A percentile compares a stretch with the other conserved stretches of the same genome.
Conservation (phyloP, 495 filamentous ascomycete genomes). For the Lophiostoma macrostomum region DNA sequence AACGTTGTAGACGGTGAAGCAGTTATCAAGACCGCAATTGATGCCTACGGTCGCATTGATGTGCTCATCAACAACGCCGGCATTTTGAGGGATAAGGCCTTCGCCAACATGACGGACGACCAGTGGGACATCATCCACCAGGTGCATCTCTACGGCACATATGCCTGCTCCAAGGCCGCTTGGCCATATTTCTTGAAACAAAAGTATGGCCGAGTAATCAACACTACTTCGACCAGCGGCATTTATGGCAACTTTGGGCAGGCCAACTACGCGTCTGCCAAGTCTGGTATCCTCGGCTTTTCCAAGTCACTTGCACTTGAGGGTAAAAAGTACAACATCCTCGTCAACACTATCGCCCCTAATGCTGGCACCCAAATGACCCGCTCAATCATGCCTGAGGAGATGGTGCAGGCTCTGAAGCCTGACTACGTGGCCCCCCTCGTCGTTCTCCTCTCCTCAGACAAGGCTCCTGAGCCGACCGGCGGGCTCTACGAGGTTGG, state of each 20-base stretch:
- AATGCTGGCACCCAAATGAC: constrained; percentile 98
- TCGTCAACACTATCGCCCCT: constrained; percentile 95
- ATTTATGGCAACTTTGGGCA: constrained; percentile 99
- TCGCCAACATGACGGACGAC: constrained; percentile 94
- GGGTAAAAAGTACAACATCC: constrained; percentile 97
- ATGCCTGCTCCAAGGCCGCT: constrained; percentile 94
- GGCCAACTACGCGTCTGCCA: constrained; percentile 95
- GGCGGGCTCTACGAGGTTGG: constrained; percentile 95
- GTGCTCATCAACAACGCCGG: constrained; percentile 97
- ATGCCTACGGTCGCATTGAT: constrained; percentile 90
- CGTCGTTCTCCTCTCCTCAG: constrained; percentile 82
- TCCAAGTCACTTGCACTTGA: constrained; percentile 89
- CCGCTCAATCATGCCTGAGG: constrained; percentile 89
- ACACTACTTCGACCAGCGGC: constrained; percentile 93
- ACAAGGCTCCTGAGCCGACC: constrained; percentile 81
- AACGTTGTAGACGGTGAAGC: constrained; percentile 91
- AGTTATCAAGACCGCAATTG: constrained; percentile 89
- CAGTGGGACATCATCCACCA: constrained; percentile 90
- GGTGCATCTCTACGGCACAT: constrained; percentile 92
- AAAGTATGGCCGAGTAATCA: constrained; percentile 95
- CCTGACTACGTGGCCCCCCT: constrained; percentile 96
- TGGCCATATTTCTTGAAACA: constrained; percentile 99
- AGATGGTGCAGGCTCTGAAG: constrained; percentile 99
- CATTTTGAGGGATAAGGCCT: constrained; percentile 96
- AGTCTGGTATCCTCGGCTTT: constrained; percentile 92